Evolutionary conservation across 192 early-diverging fungal genomes (phyloP).

Genomic region (Backusella sp.): DNA sequence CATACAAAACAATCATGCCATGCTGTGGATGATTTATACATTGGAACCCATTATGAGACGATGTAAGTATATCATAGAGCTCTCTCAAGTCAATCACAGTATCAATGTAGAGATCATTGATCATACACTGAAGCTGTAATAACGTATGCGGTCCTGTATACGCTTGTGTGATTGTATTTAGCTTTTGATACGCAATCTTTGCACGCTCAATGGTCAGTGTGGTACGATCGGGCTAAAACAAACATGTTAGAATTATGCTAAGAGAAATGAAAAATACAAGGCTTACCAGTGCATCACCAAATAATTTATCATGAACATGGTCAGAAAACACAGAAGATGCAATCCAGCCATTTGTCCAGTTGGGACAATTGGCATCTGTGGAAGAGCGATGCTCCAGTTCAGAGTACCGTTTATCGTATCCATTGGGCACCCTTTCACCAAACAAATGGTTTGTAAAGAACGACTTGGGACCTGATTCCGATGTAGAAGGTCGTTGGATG

Average conservation of each 20-base stretch:
- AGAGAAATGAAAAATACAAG: too few relatives aligned
- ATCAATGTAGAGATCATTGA: slow-evolving; percentile 27
- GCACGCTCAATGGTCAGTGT: slow-evolving; percentile 30
- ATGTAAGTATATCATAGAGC: slow-evolving; percentile 23
- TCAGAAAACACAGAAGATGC: slow-evolving; percentile 18
- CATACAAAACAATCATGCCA: slow-evolving; percentile 25
- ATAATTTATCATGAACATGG: slow-evolving; percentile 26
- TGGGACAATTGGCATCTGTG: background rate
- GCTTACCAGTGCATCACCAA: slow-evolving; percentile 34
- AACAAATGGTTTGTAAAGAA: slow-evolving; percentile 28
- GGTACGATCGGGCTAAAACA: slow-evolving; percentile 22
- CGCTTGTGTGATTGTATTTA: slow-evolving; percentile 24
- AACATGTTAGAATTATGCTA: background rate
- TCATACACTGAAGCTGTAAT: slow-evolving; percentile 24
- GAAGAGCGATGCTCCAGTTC: background rate
- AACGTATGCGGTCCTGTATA: slow-evolving; percentile 21
- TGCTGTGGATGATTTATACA: slow-evolving; percentile 31
- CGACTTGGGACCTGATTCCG: background rate
- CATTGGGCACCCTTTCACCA: slow-evolving; percentile 18
- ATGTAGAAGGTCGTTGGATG: slow-evolving; percentile 5
- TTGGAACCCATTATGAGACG: slow-evolving; percentile 23
- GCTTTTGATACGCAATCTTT: slow-evolving; percentile 32
- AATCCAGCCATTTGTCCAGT: slow-evolving; percentile 26
- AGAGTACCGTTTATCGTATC: background rate
- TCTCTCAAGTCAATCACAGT: slow-evolving; percentile 24